Evolutionary conservation across 257 asterid genomes (phyloP), one percentile per base, ranked within the genome.

Genomic region (Asclepias syriaca): DNA sequence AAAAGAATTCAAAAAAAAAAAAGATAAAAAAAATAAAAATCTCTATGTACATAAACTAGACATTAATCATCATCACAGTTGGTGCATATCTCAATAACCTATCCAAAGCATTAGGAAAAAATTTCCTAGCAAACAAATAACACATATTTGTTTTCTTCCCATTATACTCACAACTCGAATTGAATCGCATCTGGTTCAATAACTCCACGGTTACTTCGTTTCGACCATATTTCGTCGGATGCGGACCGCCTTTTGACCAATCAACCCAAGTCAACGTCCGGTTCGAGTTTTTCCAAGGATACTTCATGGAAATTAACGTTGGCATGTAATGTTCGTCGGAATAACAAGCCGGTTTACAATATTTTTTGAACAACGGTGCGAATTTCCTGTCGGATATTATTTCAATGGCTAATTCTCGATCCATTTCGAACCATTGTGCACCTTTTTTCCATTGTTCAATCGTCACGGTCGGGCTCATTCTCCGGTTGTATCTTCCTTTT

Each of bases 261-360:
- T 91, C 95, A 49, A 91, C 97, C 97, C 97, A 91, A n/a, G 92
- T 86, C 82, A 91, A 72, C 0, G 92, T 89, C 68, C 96, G 72
- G 65, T 89, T 86, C 0, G 84, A 68, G 13, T 79, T 89, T 72
- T 72, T 87, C 72, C 40, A 6, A 4, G 85, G 77, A 48, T 71
- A 81, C 32, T 77, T 82, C 89, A 74, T 77, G n/a, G 78, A 78
- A n/a, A 87, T 18, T 5, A 77, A 60, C 0, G 97, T 91, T 6
- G 97, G 97, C 48, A 91, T 8, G 74, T 91, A 91, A 75, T 89
- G 97, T 58, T 89, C 97, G 19, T 91, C 97, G 0, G 96, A 86
- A 55, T 91, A 91, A 80, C 96, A 91, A 0, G 86, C 80, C 0
- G 92, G 92, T 77, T 74, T 78, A 70, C 97, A 91, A 10, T 72